phyloP scores from a whole-genome alignment of 139 green algal genomes.

The Chlamydomonas sp. region DNA sequence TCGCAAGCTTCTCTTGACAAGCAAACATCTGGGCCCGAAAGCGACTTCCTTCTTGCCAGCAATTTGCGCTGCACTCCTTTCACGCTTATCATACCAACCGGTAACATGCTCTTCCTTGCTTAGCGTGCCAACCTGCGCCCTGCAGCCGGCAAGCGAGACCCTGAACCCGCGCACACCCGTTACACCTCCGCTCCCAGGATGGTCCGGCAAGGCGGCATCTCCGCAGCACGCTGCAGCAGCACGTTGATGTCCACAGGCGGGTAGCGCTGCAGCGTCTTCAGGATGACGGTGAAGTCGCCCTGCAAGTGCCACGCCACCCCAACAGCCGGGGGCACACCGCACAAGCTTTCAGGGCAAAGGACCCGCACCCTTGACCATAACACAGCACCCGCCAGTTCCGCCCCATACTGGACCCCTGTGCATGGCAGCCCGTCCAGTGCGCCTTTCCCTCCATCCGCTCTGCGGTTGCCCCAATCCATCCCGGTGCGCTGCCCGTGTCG shows the following conservation, averaged over 20 bases:
- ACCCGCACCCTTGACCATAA: neutral
- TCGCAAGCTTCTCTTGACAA: too few relatives aligned
- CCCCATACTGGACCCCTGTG: neutral
- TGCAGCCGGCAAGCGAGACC: neutral
- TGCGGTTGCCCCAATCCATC: neutral
- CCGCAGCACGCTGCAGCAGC: slow-evolving; percentile 35
- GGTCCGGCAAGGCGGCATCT: slow-evolving; percentile 23
- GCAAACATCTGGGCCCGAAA: too few relatives aligned
- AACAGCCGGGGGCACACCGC: neutral
- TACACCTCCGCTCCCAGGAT: slow-evolving; percentile 18
- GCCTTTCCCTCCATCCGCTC: too few relatives aligned
- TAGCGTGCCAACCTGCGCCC: neutral
- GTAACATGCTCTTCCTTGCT: too few relatives aligned
- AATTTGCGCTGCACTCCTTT: too few relatives aligned
- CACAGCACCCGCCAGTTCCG: neutral
- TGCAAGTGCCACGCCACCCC: neutral
- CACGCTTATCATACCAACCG: too few relatives aligned
- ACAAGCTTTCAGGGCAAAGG: neutral
- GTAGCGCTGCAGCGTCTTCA: slow-evolving; percentile 95
- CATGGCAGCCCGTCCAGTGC: too few relatives aligned
- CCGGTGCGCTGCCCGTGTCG: neutral
- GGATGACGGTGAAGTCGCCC: slow-evolving; percentile 89
- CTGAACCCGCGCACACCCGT: neutral
- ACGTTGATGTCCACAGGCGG: slow-evolving; percentile 51
- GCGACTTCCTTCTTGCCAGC: too few relatives aligned